phyloP scores from a whole-genome alignment of 75 land plant genomes.

The Sequoia sempervirens region DNA sequence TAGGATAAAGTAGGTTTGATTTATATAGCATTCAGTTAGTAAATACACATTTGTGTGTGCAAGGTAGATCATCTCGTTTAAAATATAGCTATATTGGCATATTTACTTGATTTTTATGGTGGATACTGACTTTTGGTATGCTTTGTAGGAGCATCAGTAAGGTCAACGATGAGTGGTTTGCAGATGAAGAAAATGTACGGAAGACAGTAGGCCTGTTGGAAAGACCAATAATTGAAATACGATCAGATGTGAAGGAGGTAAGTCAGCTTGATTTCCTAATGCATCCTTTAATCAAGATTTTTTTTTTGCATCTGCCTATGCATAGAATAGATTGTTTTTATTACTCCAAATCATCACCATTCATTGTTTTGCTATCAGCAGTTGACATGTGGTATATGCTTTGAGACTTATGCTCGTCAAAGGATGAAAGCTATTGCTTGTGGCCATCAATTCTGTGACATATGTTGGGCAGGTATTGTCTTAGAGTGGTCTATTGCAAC shows the following conservation, averaged over 20 bases:
- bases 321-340: background rate
- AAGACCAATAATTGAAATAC: constrained; percentile 25
- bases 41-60: background rate
- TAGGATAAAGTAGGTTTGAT: background rate
- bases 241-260: constrained; percentile 33
- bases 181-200: constrained; percentile 65
- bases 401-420: constrained; percentile 34
- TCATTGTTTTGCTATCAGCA: constrained; percentile 10
- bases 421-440: constrained; percentile 45
- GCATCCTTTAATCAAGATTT: background rate
- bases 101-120: background rate
- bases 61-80: background rate
- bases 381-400: constrained; percentile 64
- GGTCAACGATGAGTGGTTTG: constrained; percentile 83
- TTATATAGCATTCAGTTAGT: background rate
- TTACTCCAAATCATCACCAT: background rate
- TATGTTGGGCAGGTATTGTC: constrained; percentile 58
- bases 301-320: background rate
- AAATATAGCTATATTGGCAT: background rate
- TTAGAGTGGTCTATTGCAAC: background rate
- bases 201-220: constrained; percentile 60
- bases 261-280: background rate
- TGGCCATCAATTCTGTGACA: constrained; percentile 52
- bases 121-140: background rate
- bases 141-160: constrained; percentile 58